Conservation (phyloP, 495 filamentous ascomycete species). For the Penicillium arizonense region DNA sequence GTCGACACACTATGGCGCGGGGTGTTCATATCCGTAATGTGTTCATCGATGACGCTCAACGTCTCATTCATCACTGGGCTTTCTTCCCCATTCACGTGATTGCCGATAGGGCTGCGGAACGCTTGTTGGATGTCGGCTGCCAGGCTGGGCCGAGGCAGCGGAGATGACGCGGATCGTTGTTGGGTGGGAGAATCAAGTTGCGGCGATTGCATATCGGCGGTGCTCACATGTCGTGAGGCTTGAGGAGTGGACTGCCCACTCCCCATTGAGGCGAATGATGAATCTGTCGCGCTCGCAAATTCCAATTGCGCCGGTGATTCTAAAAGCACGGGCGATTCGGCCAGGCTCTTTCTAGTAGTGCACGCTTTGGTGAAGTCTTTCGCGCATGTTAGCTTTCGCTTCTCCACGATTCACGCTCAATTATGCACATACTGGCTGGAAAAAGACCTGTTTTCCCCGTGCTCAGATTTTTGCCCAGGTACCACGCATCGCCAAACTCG, state of each 20-base stretch:
- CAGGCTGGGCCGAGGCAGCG: conserved; percentile 38
- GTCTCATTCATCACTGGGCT: conserved; percentile 96
- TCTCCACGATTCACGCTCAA: background rate
- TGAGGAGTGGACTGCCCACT: conserved; percentile 48
- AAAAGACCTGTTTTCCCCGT: conserved; percentile 81
- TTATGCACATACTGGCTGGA: conserved; percentile 68
- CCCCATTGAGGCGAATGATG: conserved; percentile 20
- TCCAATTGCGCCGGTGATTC: conserved; percentile 25
- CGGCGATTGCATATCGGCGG: conserved; percentile 27
- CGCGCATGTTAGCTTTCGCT: background rate
- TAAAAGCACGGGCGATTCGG: conserved; percentile 26
- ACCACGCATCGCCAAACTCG: conserved; percentile 98
- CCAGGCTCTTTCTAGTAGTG: background rate
- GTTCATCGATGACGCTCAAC: conserved; percentile 94
- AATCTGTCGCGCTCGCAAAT: conserved; percentile 11
- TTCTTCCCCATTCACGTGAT: conserved; percentile 48
- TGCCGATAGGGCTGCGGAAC: conserved; percentile 44
- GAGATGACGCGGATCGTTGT: conserved; percentile 42
- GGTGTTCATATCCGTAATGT: conserved; percentile 90
- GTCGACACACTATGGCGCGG: conserved; percentile 57
- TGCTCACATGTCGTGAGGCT: conserved; percentile 45
- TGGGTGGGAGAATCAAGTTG: conserved; percentile 25
- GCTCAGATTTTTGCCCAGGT: conserved; percentile 75
- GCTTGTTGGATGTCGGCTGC: conserved; percentile 46
- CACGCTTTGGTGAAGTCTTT: conserved; percentile 20